Evolutionary conservation across 768 basidiomycete species (phyloP).

Genomic region (Tylopilus vinaceipallidus): DNA sequence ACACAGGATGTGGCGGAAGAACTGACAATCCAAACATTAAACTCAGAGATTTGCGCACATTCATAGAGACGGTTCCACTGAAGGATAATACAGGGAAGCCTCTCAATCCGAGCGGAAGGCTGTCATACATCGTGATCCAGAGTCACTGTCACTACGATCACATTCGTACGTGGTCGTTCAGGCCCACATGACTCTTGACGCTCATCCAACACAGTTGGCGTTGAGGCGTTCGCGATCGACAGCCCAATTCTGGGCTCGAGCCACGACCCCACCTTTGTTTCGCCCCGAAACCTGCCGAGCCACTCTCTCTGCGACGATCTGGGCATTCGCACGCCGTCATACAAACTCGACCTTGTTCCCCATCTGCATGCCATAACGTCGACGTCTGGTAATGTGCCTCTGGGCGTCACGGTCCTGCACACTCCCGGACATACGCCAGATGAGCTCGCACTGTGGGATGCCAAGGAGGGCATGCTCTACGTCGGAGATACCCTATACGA

Average conservation of each 20-base stretch:
- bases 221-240: slow-evolving; percentile 49
- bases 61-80: slow-evolving; percentile 46
- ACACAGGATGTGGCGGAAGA: slow-evolving; percentile 55
- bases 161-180: slow-evolving; percentile 42
- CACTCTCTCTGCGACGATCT: slow-evolving; percentile 47
- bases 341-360: slow-evolving; percentile 44
- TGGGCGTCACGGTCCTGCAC: slow-evolving; percentile 47
- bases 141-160: slow-evolving; percentile 61
- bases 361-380: slow-evolving; percentile 37
- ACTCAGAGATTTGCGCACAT: slow-evolving; percentile 44
- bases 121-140: slow-evolving; percentile 47
- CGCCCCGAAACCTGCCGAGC: slow-evolving; percentile 38
- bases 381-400: slow-evolving; percentile 14
- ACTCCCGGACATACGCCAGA: slow-evolving; percentile 61
- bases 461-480: slow-evolving; percentile 49
- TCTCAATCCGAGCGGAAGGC: slow-evolving; percentile 40
- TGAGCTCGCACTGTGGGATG: slow-evolving; percentile 54
- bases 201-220: slow-evolving; percentile 37
- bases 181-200: background rate
- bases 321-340: slow-evolving; percentile 42
- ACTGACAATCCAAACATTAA: slow-evolving; percentile 39
- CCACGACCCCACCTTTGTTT: slow-evolving; percentile 45
- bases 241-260: slow-evolving; percentile 48
- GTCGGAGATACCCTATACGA: slow-evolving; percentile 60
- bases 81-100: slow-evolving; percentile 42